Conservation (phyloP, 2,329 filamentous ascomycete genomes). For the Calonectria montana region DNA sequence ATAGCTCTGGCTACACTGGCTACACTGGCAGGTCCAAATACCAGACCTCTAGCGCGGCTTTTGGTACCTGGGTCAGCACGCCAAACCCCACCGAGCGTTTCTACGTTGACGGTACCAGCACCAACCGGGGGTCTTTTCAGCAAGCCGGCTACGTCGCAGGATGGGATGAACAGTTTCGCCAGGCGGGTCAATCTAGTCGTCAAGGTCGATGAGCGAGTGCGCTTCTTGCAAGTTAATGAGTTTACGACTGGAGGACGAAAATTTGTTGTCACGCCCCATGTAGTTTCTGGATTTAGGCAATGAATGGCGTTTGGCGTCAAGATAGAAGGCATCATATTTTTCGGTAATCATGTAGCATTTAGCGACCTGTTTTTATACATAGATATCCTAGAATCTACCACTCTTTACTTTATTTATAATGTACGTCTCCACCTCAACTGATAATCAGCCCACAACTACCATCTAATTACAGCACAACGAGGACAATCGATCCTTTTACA, state of each 20-base stretch:
- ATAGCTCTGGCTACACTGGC: neutral
- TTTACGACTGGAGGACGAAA: neutral
- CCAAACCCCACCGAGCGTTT: constrained; percentile 29
- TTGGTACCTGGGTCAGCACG: constrained; percentile 25
- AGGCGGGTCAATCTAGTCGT: neutral
- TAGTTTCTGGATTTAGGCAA: no score
- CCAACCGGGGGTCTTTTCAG: constrained; percentile 18
- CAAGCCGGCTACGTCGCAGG: constrained; percentile 19
- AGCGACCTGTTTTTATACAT: no score
- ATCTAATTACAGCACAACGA: no score
- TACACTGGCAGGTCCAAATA: constrained; percentile 16
- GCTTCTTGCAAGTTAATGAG: neutral
- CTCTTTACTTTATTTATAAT: no score
- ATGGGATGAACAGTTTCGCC: constrained; percentile 24
- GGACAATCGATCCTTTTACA: no score
- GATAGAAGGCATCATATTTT: no score
- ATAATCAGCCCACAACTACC: no score
- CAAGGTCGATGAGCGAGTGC: neutral
- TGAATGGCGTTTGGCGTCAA: no score
- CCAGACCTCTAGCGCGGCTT: constrained; percentile 2
- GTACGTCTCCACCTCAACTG: no score
- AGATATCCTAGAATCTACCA: no score
- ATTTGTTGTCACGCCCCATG: no score
- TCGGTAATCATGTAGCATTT: no score
- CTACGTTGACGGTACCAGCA: constrained; percentile 25